Evolutionary conservation across 495 filamentous ascomycete genomes (phyloP).

Genomic region (Penicillium roqueforti): DNA sequence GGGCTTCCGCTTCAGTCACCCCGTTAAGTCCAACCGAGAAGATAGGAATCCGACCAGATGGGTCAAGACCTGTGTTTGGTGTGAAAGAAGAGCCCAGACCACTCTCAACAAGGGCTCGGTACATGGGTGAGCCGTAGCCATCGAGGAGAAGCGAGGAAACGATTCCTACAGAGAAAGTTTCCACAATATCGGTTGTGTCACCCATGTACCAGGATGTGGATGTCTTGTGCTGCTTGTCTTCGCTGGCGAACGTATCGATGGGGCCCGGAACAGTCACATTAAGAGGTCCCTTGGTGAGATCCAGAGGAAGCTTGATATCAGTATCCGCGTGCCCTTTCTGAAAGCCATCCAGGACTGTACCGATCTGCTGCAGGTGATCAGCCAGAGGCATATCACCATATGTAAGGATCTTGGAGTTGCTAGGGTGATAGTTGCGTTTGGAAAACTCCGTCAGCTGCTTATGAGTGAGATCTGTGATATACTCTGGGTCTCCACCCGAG

Average conservation of each 20-base stretch:
- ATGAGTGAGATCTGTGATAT: conserved; percentile 92
- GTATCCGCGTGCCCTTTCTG: conserved; percentile 62
- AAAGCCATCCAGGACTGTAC: conserved; percentile 66
- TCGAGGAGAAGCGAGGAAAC: conserved; percentile 79
- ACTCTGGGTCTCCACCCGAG: conserved; percentile 90
- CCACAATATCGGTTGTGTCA: conserved; percentile 71
- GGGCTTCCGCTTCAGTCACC: conserved; percentile 71
- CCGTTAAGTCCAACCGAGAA: conserved; percentile 90
- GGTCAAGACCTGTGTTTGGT: conserved; percentile 88
- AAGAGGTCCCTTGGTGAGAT: conserved; percentile 61
- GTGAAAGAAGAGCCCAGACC: conserved; percentile 90
- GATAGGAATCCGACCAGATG: conserved; percentile 66
- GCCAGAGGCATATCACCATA: conserved; percentile 89
- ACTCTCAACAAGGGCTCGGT: conserved; percentile 83
- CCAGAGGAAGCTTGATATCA: conserved; percentile 70
- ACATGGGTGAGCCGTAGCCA: conserved; percentile 92
- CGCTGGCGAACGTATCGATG: conserved; percentile 79
- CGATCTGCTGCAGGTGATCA: conserved; percentile 74
- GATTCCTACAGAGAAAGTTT: conserved; percentile 79
- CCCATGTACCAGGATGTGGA: conserved; percentile 91
- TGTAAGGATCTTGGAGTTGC: conserved; percentile 90
- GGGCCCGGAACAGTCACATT: conserved; percentile 73
- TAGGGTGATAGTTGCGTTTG: conserved; percentile 89
- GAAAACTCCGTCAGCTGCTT: conserved; percentile 83
- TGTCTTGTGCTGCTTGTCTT: conserved; percentile 85